Percentiles rank a stretch among this genome's conserved stretches.
Conservation (phyloP, 2,329 filamentous ascomycete genomes). For the Thermothelomyces thermophilus region DNA sequence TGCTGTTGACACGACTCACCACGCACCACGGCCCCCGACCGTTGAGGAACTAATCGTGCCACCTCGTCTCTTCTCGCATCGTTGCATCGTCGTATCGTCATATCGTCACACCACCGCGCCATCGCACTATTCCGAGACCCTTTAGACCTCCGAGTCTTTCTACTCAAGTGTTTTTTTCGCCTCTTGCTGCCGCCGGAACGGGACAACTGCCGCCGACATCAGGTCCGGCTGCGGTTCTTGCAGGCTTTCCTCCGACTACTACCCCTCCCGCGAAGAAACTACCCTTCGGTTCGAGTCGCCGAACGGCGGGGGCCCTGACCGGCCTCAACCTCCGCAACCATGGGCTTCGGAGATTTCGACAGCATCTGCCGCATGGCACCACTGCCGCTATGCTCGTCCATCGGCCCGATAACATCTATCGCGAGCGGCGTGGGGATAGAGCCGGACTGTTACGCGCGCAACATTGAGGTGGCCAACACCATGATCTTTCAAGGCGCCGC, state of each 20-base stretch:
- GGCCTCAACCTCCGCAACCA: conserved; percentile 13
- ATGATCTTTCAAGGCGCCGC: conserved; percentile 95
- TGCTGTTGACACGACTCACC: neutral
- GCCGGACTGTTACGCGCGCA: conserved; percentile 85
- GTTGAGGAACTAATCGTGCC: neutral
- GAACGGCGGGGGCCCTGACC: conserved; percentile 6
- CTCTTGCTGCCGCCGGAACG: too few species aligned
- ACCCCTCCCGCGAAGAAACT: neutral
- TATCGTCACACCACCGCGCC: neutral
- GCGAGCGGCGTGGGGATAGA: conserved; percentile 70
- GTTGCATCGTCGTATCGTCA: too few species aligned
- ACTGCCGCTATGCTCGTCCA: conserved; percentile 77
- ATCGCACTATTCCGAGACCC: neutral
- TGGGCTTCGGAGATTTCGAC: conserved; percentile 86
- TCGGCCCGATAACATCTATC: conserved; percentile 68
- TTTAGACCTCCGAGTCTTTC: too few species aligned
- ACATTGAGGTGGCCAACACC: conserved; percentile 94
- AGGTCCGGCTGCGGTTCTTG: too few species aligned
- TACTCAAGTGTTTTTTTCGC: too few species aligned
- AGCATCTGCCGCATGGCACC: conserved; percentile 78
- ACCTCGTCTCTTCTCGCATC: too few species aligned
- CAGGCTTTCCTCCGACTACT: too few species aligned
- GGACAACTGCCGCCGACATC: too few species aligned
- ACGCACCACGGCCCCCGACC: neutral
- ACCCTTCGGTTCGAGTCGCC: neutral